Evolutionary conservation across 805 yeast species (phyloP).

Genomic region (Suhomyces pyralidae): DNA sequence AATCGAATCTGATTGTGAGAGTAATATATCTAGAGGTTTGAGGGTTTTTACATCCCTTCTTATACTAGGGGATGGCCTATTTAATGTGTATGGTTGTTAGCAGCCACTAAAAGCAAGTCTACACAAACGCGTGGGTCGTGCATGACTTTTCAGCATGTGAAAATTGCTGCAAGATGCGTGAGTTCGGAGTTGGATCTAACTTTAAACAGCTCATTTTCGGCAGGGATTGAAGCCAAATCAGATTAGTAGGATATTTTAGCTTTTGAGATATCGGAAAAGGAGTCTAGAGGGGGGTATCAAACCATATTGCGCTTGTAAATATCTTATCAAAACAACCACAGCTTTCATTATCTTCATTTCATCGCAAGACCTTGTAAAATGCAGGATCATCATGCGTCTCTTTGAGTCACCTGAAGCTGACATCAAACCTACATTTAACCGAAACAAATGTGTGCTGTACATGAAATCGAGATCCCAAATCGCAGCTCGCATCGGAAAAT

Average conservation of each 20-base stretch:
- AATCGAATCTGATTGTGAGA: neutral
- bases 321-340: neutral
- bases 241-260: neutral
- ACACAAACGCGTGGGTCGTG: slow-evolving; percentile 5
- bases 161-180: neutral
- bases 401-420: neutral
- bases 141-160: slow-evolving; percentile 1
- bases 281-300: neutral
- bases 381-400: neutral
- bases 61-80: slow-evolving; percentile 5
- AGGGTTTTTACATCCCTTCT: slow-evolving; percentile 5
- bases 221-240: neutral
- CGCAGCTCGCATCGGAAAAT: neutral
- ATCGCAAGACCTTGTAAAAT: neutral
- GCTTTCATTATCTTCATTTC: neutral
- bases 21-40: neutral
- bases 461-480: neutral
- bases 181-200: neutral
- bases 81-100: slow-evolving; percentile 5
- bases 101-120: slow-evolving; percentile 8
- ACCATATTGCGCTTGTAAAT: neutral
- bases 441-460: neutral
- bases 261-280: neutral
- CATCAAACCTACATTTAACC: neutral
- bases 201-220: neutral